Evolutionary conservation across 495 filamentous ascomycete genomes (phyloP).

Genomic region (Hyaloscypha variabilis): DNA sequence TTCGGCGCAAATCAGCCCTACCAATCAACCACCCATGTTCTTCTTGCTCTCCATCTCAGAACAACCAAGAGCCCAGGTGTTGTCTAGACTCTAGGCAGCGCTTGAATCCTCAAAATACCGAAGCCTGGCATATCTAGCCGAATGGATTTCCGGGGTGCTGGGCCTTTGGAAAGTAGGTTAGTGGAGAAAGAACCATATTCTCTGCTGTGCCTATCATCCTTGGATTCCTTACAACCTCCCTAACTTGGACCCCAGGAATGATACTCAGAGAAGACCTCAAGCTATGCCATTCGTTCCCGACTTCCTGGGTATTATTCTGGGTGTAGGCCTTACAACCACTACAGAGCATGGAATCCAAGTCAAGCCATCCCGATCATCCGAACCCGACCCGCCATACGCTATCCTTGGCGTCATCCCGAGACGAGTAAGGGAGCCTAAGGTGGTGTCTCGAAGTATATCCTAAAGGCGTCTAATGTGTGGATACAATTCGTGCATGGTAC

Average conservation of each 20-base stretch:
- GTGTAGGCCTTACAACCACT: neutral
- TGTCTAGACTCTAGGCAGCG: too few relatives aligned
- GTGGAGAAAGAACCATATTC: too few relatives aligned
- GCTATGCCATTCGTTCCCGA: neutral
- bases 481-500: neutral
- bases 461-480: neutral
- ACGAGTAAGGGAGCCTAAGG: neutral
- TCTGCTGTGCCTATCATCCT: neutral
- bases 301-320: neutral
- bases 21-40: constrained; percentile 4
- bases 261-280: neutral
- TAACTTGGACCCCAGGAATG: neutral
- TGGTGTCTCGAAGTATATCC: neutral
- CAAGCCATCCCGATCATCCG: neutral
- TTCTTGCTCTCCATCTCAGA: neutral
- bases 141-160: neutral
- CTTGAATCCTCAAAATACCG: neutral
- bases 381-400: neutral
- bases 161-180: neutral
- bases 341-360: neutral
- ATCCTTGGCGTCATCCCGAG: neutral
- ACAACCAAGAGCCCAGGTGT: neutral
- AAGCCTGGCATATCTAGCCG: neutral
- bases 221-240: neutral
- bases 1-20: neutral